Evolutionary conservation across 257 asterid genomes (phyloP), one percentile per base, ranked within the genome.

Genomic region (Striga asiatica): DNA sequence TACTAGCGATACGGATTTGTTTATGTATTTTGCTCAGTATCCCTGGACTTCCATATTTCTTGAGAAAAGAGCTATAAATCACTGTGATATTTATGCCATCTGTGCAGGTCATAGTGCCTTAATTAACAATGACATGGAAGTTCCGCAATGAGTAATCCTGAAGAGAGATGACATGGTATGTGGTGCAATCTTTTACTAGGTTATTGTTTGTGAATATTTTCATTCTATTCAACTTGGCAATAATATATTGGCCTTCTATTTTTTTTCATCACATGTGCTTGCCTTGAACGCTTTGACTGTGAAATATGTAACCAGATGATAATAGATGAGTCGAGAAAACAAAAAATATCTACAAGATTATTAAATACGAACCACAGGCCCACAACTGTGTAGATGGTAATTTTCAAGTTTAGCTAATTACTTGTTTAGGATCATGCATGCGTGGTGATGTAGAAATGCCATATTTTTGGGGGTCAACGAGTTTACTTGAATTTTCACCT

Each of bases 61-160:
- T 3, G 16, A 14, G 14, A 38, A 38, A 11, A 5, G 17, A 38
- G 14, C 45, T 31, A 42, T 47, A 8, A 46, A 61, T 62, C 37
- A 43, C 12, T 55, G 32, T n/a, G 67, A 23, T 39, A 5, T 16
- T 34, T 60, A 35, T 67, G 50, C 63, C 14, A 48, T 45, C 19
- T 59, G 66, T 74, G 85, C 84, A 83, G 94, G 80, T 47, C 86
- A 66, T 31, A 56, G 62, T 56, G 62, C 80, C 51, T 53, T 74
- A 17, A 63, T 74, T 54, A 66, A 58, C 54, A 65, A 56, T 28
- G 79, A 60, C 31, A 56, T 14, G 16, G 75, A 61, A 53, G 57
- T 42, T 45, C 66, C 13, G 29, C 65, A 61, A 71, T 65, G 51
- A 69, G 56, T 60, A 43, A 58, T 62, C 52, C 24, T 9, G 54